Evolutionary conservation across 345 rosid species (phyloP).

Genomic region (Arabidopsis arenosa): DNA sequence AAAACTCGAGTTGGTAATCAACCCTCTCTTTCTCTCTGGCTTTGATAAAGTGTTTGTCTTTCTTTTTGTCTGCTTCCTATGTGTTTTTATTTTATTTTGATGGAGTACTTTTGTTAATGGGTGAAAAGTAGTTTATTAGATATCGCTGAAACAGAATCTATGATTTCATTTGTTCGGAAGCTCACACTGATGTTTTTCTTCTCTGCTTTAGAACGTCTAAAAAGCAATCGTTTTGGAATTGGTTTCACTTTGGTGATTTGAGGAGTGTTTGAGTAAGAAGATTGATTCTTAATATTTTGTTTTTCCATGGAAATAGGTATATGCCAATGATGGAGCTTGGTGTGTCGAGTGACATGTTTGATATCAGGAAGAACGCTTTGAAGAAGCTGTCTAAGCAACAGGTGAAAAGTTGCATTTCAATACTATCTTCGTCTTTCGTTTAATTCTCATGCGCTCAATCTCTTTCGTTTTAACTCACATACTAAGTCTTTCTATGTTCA

Average conservation of each 20-base stretch:
- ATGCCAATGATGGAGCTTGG: conserved; percentile 84
- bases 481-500: conserved; percentile 50
- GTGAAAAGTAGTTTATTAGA: too few relatives aligned
- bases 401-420: conserved; percentile 43
- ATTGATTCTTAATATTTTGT: neutral
- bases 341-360: conserved; percentile 65
- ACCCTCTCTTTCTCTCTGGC: too few relatives aligned
- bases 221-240: too few relatives aligned
- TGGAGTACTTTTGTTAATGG: too few relatives aligned
- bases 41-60: too few relatives aligned
- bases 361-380: conserved; percentile 72
- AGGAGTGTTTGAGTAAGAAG: neutral
- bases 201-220: too few relatives aligned
- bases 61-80: too few relatives aligned
- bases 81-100: too few relatives aligned
- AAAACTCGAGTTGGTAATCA: too few relatives aligned
- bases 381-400: conserved; percentile 71
- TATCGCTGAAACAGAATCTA: too few relatives aligned
- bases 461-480: conserved; percentile 4
- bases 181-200: too few relatives aligned
- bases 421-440: neutral
- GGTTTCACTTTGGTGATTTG: neutral
- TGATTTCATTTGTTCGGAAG: too few relatives aligned
- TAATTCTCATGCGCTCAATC: neutral
- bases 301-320: conserved; percentile 52